phyloP scores from a whole-genome alignment of 495 filamentous ascomycete genomes.

The Penicillium turbatum region DNA sequence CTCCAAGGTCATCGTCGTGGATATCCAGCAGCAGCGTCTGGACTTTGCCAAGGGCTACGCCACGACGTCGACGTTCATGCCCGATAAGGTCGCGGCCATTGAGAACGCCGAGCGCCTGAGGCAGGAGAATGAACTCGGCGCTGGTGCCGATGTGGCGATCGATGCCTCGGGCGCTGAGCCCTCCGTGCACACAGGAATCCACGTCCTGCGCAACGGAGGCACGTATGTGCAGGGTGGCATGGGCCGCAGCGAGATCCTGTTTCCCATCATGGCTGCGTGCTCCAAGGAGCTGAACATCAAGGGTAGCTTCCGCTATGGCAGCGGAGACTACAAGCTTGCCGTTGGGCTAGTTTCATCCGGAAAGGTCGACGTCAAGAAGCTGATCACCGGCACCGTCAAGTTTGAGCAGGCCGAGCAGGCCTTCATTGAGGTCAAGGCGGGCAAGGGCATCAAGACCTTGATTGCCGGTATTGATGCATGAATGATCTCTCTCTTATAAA shows the following conservation, averaged over 20 bases:
- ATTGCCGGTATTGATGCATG: constrained; percentile 38
- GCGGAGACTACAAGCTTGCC: constrained; percentile 53
- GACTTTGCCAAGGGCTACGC: constrained; percentile 50
- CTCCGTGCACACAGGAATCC: constrained; percentile 50
- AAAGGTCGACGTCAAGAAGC: constrained; percentile 46
- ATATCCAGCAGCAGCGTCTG: constrained; percentile 49
- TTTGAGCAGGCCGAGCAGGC: constrained; percentile 52
- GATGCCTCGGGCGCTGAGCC: constrained; percentile 55
- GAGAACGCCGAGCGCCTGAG: constrained; percentile 43
- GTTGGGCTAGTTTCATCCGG: constrained; percentile 49
- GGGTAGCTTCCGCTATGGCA: constrained; percentile 52
- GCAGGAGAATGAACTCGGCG: constrained; percentile 39
- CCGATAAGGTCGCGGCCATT: constrained; percentile 29
- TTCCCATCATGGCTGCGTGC: constrained; percentile 55
- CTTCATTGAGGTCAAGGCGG: constrained; percentile 44
- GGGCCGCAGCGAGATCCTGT: constrained; percentile 51
- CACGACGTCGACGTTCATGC: constrained; percentile 41
- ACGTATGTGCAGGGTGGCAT: constrained; percentile 60
- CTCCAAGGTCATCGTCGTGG: constrained; percentile 49
- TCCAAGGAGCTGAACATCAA: constrained; percentile 51
- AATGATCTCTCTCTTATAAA: not conserved
- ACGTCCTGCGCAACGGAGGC: constrained; percentile 49
- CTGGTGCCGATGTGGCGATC: constrained; percentile 53
- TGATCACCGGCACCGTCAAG: constrained; percentile 50
- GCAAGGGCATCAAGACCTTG: constrained; percentile 47